Percentiles rank a stretch among this genome's conserved stretches.
Evolutionary conservation across 2,329 filamentous ascomycete genomes (phyloP).

Genomic region (Septoria petroselini): DNA sequence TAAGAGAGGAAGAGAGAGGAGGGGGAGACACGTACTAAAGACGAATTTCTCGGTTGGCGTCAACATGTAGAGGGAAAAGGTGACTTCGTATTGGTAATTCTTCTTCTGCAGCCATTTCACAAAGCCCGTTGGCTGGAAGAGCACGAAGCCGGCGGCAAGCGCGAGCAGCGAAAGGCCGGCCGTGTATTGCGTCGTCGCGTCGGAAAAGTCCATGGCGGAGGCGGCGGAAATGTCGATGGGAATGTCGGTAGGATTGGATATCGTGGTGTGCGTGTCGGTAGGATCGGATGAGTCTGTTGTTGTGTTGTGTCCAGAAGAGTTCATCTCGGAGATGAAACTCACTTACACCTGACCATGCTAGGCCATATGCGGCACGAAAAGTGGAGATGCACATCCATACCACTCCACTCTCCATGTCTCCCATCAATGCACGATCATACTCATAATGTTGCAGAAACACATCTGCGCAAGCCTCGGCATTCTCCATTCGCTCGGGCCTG

Average conservation of each 20-base stretch:
- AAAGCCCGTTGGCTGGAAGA: slow-evolving; percentile 54
- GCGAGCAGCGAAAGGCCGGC: slow-evolving; percentile 65
- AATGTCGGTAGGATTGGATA: background rate
- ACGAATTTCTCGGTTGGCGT: slow-evolving; percentile 94
- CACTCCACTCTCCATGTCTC: too few species aligned
- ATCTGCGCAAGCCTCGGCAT: too few species aligned
- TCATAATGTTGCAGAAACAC: too few species aligned
- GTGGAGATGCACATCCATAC: too few species aligned
- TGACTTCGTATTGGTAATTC: slow-evolving; percentile 97
- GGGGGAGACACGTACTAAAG: slow-evolving; percentile 68
- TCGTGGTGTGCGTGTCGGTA: too few species aligned
- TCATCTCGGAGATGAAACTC: too few species aligned
- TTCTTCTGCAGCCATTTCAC: slow-evolving; percentile 89
- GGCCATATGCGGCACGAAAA: too few species aligned
- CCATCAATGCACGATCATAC: too few species aligned
- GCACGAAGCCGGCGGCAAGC: slow-evolving; percentile 37
- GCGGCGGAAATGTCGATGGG: background rate
- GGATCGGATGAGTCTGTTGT: too few species aligned
- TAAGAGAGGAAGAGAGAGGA: slow-evolving; percentile 1
- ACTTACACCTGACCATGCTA: too few species aligned
- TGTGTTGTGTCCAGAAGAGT: too few species aligned
- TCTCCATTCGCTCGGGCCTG: too few species aligned
- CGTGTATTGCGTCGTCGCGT: slow-evolving; percentile 33
- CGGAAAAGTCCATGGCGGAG: slow-evolving; percentile 23
- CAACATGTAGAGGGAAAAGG: slow-evolving; percentile 94